These are phyloP conservation scores for Ministeria vibrans DNA, from an alignment of 78 protist genomes.

Conservation along the genomic window DNA sequence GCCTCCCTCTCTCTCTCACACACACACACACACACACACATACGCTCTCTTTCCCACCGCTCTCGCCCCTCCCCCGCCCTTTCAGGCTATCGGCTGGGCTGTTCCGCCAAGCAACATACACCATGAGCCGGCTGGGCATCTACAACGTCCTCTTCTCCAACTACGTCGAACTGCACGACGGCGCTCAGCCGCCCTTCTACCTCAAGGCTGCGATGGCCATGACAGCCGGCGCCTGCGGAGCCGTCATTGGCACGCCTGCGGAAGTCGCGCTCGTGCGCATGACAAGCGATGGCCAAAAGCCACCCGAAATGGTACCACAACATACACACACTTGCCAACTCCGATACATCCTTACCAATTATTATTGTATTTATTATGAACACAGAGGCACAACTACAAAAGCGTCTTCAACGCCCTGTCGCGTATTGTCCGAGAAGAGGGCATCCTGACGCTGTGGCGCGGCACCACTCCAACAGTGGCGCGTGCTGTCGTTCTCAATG, in stretches of 20 bases:
- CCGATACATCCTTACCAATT: neutral
- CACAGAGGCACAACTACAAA: slow-evolving; percentile 54
- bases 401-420: slow-evolving; percentile 56
- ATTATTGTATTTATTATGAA: neutral
- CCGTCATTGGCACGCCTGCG: slow-evolving; percentile 35
- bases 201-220: neutral
- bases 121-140: slow-evolving; percentile 28
- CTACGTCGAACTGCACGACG: neutral
- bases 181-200: neutral
- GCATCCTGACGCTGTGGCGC: slow-evolving; percentile 22
- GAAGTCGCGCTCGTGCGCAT: slow-evolving; percentile 43
- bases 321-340: neutral
- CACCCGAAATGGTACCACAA: too few species aligned
- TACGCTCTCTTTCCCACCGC: neutral
- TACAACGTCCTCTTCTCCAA: neutral
- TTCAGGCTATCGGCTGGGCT: slow-evolving; percentile 17
- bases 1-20: neutral
- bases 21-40: neutral
- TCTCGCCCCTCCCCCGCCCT: neutral
- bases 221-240: slow-evolving; percentile 26
- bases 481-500: slow-evolving; percentile 7
- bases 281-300: slow-evolving; percentile 28
- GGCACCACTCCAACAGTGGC: neutral
- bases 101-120: slow-evolving; percentile 34
- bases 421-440: slow-evolving; percentile 62